A percentile compares a stretch with the other conserved stretches of the same genome.
Conservation (phyloP, 2,329 filamentous ascomycete genomes). For the Fonsecaea pugnacius region DNA sequence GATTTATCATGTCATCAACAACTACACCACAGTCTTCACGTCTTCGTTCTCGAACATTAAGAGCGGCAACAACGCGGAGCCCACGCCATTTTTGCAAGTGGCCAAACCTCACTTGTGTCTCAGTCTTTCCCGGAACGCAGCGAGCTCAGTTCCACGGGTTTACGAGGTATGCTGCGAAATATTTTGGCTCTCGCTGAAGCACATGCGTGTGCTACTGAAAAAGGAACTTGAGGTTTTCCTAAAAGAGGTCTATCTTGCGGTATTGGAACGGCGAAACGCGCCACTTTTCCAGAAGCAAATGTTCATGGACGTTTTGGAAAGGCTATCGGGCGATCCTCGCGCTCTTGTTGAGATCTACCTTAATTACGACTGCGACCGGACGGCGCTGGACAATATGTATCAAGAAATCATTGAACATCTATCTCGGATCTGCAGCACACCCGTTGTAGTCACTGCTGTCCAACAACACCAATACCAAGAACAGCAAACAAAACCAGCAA, state of each 20-base stretch:
- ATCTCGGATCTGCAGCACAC: constrained; percentile 79
- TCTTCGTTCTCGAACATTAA: constrained; percentile 91
- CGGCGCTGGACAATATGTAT: constrained; percentile 92
- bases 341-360: constrained; percentile 93
- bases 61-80: constrained; percentile 78
- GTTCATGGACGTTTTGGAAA: constrained; percentile 82
- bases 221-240: constrained; percentile 98
- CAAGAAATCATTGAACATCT: constrained; percentile 92
- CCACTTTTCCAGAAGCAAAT: constrained; percentile 90
- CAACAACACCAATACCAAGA: constrained; percentile 91
- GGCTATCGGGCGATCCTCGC: constrained; percentile 81
- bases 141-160: constrained; percentile 86
- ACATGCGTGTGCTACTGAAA: constrained; percentile 92
- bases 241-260: constrained; percentile 94
- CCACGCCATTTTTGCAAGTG: constrained; percentile 88
- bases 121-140: constrained; percentile 90
- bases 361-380: constrained; percentile 96
- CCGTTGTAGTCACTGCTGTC: constrained; percentile 72
- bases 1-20: constrained; percentile 92
- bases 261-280: constrained; percentile 83
- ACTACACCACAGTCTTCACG: constrained; percentile 87
- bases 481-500: constrained; percentile 65
- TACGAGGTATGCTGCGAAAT: constrained; percentile 97
- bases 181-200: constrained; percentile 96
- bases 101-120: constrained; percentile 97